These are phyloP conservation scores for Amaranthus tricolor DNA, from an alignment of 179 eudicot species.

Conservation along the genomic window DNA sequence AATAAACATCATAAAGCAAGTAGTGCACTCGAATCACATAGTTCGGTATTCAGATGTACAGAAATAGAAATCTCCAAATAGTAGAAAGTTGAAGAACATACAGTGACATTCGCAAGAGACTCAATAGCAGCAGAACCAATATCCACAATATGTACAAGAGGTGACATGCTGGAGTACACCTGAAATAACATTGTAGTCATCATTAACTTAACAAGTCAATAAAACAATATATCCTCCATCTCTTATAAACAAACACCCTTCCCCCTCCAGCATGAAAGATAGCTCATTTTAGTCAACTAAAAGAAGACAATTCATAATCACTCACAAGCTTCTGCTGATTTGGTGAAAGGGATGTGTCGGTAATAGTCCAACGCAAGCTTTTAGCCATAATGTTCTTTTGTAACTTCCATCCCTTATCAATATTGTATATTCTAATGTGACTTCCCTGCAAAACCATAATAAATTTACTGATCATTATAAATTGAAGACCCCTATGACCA, in stretches of 20 bases:
- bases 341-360: conserved; percentile 84
- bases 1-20: neutral
- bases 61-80: neutral
- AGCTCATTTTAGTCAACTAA: neutral
- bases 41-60: neutral
- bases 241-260: neutral
- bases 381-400: conserved; percentile 66
- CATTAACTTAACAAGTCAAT: neutral
- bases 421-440: conserved; percentile 65
- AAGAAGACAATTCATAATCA: conserved; percentile 13
- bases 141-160: conserved; percentile 73
- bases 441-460: conserved; percentile 54
- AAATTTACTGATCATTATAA: neutral
- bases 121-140: conserved; percentile 57
- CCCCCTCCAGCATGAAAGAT: neutral
- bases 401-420: conserved; percentile 66
- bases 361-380: conserved; percentile 86
- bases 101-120: conserved; percentile 76
- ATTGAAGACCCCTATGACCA: neutral
- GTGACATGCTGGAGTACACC: conserved; percentile 86
- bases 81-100: conserved; percentile 26
- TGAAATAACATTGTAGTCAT: conserved; percentile 28
- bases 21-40: neutral
- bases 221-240: neutral
- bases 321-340: conserved; percentile 77